Percentiles rank a stretch among this genome's conserved stretches.
These are phyloP conservation scores for Lyophyllum decastes DNA, from an alignment of 768 basidiomycete species.

Conservation along the genomic window DNA sequence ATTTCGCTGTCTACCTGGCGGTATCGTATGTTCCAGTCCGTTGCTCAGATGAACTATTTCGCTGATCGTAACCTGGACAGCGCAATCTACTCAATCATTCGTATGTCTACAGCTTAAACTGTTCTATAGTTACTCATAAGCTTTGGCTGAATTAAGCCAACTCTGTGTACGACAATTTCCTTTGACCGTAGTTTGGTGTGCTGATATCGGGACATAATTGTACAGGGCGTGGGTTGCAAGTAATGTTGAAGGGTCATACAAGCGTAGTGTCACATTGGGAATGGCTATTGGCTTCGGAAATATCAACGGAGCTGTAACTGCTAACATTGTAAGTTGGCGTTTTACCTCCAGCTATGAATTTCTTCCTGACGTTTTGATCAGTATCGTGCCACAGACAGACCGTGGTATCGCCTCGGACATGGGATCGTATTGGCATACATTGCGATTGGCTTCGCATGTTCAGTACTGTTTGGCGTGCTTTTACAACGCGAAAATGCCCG, in stretches of 20 bases:
- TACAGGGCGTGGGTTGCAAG: constrained; percentile 70
- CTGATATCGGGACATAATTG: constrained; percentile 13
- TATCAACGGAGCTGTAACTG: constrained; percentile 67
- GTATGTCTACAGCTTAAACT: constrained; percentile 30
- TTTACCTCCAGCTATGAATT: neutral
- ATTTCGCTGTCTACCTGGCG: constrained; percentile 73
- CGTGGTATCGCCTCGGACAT: constrained; percentile 72
- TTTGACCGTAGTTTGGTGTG: neutral
- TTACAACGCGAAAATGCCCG: constrained; percentile 60
- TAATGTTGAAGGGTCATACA: constrained; percentile 75
- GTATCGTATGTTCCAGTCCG: constrained; percentile 53
- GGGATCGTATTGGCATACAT: constrained; percentile 73
- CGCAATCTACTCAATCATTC: constrained; percentile 53
- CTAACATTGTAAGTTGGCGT: constrained; percentile 55
- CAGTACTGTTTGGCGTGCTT: constrained; percentile 45
- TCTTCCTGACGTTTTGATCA: constrained; percentile 20
- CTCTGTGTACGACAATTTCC: constrained; percentile 43
- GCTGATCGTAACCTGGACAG: constrained; percentile 22
- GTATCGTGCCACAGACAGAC: constrained; percentile 66
- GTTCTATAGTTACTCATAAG: neutral
- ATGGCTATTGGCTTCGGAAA: constrained; percentile 74
- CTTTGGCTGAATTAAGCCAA: constrained; percentile 32
- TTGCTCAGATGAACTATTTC: neutral
- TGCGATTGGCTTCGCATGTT: constrained; percentile 59
- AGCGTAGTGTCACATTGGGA: constrained; percentile 67